Evolutionary conservation across 108 stramenopile species (phyloP), one percentile per base, ranked within the genome.

Genomic region (Fistulifera pelliculosa): DNA sequence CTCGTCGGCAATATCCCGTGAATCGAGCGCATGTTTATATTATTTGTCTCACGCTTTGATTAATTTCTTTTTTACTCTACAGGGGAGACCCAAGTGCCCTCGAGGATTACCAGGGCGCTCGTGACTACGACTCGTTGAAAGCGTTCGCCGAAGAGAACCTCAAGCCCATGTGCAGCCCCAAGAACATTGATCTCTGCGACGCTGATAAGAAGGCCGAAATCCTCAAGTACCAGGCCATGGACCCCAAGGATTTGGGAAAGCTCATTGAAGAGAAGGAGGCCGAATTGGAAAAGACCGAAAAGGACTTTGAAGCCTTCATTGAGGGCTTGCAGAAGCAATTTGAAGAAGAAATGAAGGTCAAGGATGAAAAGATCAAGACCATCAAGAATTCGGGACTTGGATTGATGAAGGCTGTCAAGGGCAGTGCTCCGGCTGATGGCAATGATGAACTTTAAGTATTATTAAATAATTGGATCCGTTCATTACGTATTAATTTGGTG

Each of bases 331-430:
- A 87, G 57, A 61, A 66, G n/a, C 56, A 60, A 16, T 88, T 81
- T 63, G 45, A 83, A 35, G 54, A 61, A 23, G 56, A 85, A 38
- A 68, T 52, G 61, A 31, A 54, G 10, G 82, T 81, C 18, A 88
- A 93, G 79, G 87, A 88, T 24, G 80, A 57, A 42, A 71, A 60
- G 21, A 64, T 85, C 28, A 86, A 69, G 31, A 80, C 69, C 18
- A 76, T 93, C 59, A 93, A 93, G 82, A 68, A 59, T 27, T 70
- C 84, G 43, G 90, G 90, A 26, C 79, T 93, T 57, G 86, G 86
- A 14, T 62, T 93, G 47, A 82, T 88, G 86, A 93, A 93, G 82
- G 53, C 82, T 47, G 90, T 93, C n/a, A 82, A 80, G 79, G 68
- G 67, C 61, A 53, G 68, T 62, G 57, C 56, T 67, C 61, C 76